phyloP scores from a whole-genome alignment of 805 yeast species.

The Candida ovalis region DNA sequence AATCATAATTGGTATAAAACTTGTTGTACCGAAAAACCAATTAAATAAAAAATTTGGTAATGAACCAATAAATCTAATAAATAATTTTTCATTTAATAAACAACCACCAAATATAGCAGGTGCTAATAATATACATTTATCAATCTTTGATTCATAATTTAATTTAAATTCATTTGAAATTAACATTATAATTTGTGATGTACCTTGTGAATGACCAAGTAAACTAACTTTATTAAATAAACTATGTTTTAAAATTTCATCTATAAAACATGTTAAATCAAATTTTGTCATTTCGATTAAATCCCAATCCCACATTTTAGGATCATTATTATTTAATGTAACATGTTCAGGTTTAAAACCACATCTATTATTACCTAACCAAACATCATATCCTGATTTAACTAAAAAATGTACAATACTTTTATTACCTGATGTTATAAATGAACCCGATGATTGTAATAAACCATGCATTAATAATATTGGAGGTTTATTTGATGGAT shows the following conservation, averaged over 20 bases:
- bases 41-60: conserved; percentile 43
- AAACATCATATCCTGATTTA: conserved; percentile 66
- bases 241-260: conserved; percentile 43
- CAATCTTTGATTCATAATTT: conserved; percentile 41
- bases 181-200: conserved; percentile 76
- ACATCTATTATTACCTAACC: conserved; percentile 90
- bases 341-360: conserved; percentile 75
- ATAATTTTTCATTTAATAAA: conserved; percentile 56
- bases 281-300: conserved; percentile 73
- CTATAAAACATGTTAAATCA: conserved; percentile 74
- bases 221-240: conserved; percentile 49
- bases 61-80: conserved; percentile 58
- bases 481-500: conserved; percentile 40
- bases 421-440: conserved; percentile 74
- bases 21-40: conserved; percentile 66
- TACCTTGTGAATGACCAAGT: conserved; percentile 90
- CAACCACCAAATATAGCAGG: conserved; percentile 92
- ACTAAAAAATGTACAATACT: conserved; percentile 63
- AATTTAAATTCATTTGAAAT: conserved; percentile 48
- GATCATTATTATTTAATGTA: conserved; percentile 38
- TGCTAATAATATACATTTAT: conserved; percentile 71
- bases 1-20: conserved; percentile 78
- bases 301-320: conserved; percentile 90
- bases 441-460: conserved; percentile 83
- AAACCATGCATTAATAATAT: conserved; percentile 81